Evolutionary conservation across 345 rosid genomes (phyloP), one percentile per base, ranked within the genome.

Genomic region (Pistacia vera): DNA sequence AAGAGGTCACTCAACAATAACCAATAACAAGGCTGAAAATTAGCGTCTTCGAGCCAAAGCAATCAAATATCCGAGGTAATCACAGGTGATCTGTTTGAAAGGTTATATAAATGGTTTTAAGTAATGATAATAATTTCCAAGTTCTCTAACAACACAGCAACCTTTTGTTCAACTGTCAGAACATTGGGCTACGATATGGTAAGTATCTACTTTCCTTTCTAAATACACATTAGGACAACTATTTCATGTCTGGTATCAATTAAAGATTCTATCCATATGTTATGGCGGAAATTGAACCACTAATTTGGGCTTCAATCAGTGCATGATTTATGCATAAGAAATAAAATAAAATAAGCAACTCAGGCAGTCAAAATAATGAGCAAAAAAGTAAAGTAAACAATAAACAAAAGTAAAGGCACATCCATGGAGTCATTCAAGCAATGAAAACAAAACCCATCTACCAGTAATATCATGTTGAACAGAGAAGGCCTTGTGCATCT

Each of bases 401-500:
- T 41, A 41, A 41, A 41, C 0, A 41, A 41, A 5, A 41, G 46
- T 41, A 41, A 38, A 41, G 46, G 46, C 46, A 41, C 46, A 41
- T 41, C 46, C 46, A 41, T 41, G 46, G 46, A 41, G 46, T 41
- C 8, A 54, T 16, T 13, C 0, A 16, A 63, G 44, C 44, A 6
- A 38, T 16, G n/a, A 54, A 54, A 55, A 7, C 18, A 36, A 6
- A 12, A 49, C 57, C 17, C 18, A 14, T 16, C 1, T 54, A 88
- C 94, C 94, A 51, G 86, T 41, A 33, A 85, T 73, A 62, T 86
- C 84, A 11, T 75, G 80, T 7, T 79, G 86, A 22, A 86, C 64
- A 62, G 83, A 83, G 70, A 87, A 68, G 63, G 85, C 35, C 28
- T 77, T 86, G 78, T 91, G 91, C 86, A 88, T 85, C 75, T 85